phyloP scores from a whole-genome alignment of 805 yeast genomes.

The Saccharomycopsis selenospora region DNA sequence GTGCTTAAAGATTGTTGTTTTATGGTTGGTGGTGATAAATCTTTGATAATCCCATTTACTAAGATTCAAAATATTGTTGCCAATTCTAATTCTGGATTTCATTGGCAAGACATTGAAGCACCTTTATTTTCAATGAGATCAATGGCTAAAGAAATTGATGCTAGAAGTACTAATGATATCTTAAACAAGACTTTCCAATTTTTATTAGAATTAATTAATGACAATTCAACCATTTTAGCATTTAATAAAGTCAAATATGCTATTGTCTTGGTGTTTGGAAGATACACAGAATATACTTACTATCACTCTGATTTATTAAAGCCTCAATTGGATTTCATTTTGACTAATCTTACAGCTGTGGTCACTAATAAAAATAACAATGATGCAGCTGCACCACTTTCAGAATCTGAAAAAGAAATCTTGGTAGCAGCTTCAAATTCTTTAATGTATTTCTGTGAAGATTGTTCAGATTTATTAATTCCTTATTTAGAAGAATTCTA shows the following conservation, averaged over 20 bases:
- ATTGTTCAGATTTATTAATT: conserved; percentile 64
- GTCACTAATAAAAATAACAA: conserved; percentile 25
- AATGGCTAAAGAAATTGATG: conserved; percentile 86
- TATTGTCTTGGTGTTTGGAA: conserved; percentile 86
- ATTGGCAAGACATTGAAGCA: conserved; percentile 88
- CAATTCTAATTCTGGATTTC: conserved; percentile 5
- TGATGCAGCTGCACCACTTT: neutral
- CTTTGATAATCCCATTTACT: conserved; percentile 54
- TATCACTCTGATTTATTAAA: conserved; percentile 67
- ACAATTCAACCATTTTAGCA: conserved; percentile 41
- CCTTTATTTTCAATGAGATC: conserved; percentile 84
- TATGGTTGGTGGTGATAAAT: conserved; percentile 69
- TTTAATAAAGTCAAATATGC: conserved; percentile 71
- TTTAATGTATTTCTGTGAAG: conserved; percentile 88
- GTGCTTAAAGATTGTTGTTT: conserved; percentile 94
- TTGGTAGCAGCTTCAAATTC: conserved; percentile 88
- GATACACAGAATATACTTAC: conserved; percentile 94
- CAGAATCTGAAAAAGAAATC: conserved; percentile 34
- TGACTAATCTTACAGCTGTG: conserved; percentile 53
- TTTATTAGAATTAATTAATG: conserved; percentile 60
- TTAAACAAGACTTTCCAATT: conserved; percentile 54
- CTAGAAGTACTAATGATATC: conserved; percentile 48
- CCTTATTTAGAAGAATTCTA: conserved; percentile 68
- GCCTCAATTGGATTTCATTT: conserved; percentile 76
- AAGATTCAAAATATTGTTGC: conserved; percentile 18